Conservation (phyloP, 352 stramenopile genomes). For the Globisporangium cylindrosporum region DNA sequence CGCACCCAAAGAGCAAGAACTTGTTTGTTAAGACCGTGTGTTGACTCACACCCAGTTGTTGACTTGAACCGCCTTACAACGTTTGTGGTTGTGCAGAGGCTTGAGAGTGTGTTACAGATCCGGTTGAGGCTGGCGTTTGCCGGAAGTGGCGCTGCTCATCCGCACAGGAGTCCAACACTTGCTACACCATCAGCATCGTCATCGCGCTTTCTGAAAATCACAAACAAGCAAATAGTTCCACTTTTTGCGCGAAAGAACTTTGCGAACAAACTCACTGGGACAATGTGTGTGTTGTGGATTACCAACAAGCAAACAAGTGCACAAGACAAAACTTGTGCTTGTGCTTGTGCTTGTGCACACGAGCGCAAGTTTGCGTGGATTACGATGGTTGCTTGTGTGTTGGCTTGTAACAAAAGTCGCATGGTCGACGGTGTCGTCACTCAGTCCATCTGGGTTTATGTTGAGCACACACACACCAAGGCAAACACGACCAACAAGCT, state of each 20-base stretch:
- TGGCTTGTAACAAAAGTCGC: not conserved
- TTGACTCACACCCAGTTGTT: not conserved
- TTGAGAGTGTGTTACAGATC: not conserved
- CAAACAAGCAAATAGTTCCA: not conserved
- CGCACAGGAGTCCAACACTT: not conserved
- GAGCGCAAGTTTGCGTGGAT: not conserved
- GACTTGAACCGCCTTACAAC: not conserved
- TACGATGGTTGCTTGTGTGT: not conserved
- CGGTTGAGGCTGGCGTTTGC: not conserved
- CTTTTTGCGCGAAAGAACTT: slow-evolving; percentile 5
- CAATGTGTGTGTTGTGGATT: not conserved
- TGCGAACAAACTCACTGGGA: not conserved
- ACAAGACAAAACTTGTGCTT: too few species aligned
- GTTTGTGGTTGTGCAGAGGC: not conserved
- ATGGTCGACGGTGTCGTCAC: not conserved
- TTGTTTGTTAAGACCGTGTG: not conserved
- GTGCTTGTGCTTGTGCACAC: not conserved
- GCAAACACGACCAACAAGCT: not conserved
- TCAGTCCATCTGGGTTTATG: not conserved
- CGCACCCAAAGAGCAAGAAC: too few species aligned
- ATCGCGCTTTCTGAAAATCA: not conserved
- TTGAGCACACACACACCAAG: not conserved
- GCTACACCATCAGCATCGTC: not conserved
- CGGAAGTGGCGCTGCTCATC: not conserved
- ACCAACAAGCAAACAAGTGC: not conserved